A percentile compares a stretch with the other conserved stretches of the same genome.
Conservation (phyloP, 2,329 filamentous ascomycete species). For the Xylaria sp. region DNA sequence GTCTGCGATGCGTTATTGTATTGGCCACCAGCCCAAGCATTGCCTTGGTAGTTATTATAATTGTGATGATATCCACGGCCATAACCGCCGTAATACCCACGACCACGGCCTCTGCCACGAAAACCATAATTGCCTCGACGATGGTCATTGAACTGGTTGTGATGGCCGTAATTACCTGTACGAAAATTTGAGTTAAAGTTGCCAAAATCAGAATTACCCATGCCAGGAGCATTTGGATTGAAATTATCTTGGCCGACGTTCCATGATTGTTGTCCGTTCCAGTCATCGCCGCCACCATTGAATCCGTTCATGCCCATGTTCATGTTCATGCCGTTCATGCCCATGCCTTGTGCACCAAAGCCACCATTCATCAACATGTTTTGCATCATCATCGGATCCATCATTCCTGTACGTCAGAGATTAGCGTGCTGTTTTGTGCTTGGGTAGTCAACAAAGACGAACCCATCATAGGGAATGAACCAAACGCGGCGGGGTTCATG, state of each 20-base stretch:
- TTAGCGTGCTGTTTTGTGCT: conserved; percentile 47
- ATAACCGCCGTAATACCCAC: conserved; percentile 62
- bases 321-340: conserved; percentile 79
- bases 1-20: conserved; percentile 42
- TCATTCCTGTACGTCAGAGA: conserved; percentile 71
- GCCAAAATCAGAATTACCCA: conserved; percentile 83
- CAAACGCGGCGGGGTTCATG: conserved; percentile 67
- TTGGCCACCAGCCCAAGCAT: conserved; percentile 44
- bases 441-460: conserved; percentile 43
- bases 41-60: conserved; percentile 52
- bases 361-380: conserved; percentile 83
- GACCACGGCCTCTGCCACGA: conserved; percentile 74
- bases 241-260: conserved; percentile 89
- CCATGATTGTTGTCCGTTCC: conserved; percentile 85
- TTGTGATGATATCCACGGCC: conserved; percentile 66
- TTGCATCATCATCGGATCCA: conserved; percentile 83
- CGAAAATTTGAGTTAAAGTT: conserved; percentile 80
- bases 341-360: conserved; percentile 79
- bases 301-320: conserved; percentile 79
- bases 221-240: conserved; percentile 86
- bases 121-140: conserved; percentile 74
- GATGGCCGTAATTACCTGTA: conserved; percentile 84
- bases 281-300: conserved; percentile 78
- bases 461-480: conserved; percentile 87
- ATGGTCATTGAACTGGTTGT: conserved; percentile 83